These are phyloP conservation scores for Citrus sp. DNA, from an alignment of 345 rosid genomes.

Conservation along the genomic window DNA sequence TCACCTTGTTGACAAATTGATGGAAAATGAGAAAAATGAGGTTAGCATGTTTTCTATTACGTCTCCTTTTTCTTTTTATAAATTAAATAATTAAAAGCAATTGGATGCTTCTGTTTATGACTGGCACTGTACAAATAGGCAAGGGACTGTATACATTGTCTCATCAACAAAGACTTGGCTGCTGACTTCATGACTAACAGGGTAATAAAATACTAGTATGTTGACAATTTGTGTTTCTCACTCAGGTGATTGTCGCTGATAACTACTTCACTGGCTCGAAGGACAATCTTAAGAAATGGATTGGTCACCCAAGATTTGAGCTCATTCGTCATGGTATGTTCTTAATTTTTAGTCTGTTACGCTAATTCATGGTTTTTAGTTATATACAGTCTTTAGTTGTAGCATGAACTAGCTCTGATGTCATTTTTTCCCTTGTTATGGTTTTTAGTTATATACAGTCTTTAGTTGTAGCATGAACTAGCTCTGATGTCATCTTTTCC, in stretches of 20 bases:
- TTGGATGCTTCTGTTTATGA: not conserved
- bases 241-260: slow-evolving; percentile 86
- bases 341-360: slow-evolving; percentile 2
- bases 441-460: too few relatives aligned
- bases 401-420: not conserved
- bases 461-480: not conserved
- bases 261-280: slow-evolving; percentile 92
- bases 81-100: not conserved
- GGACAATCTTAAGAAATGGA: slow-evolving; percentile 85
- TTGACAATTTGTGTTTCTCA: not conserved
- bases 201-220: not conserved
- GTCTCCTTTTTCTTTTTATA: not conserved
- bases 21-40: slow-evolving; percentile 96
- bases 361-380: not conserved
- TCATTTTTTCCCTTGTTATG: not conserved
- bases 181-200: not conserved
- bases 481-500: not conserved
- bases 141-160: not conserved
- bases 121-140: not conserved
- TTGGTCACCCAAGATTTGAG: slow-evolving; percentile 96
- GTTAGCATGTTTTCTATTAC: slow-evolving; percentile 27
- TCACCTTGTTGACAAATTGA: slow-evolving; percentile 82
- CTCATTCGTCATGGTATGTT: slow-evolving; percentile 88
- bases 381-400: not conserved
- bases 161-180: not conserved